Evolutionary conservation across 305 asterid species (phyloP).

Genomic region (Coffea humblotiana): DNA sequence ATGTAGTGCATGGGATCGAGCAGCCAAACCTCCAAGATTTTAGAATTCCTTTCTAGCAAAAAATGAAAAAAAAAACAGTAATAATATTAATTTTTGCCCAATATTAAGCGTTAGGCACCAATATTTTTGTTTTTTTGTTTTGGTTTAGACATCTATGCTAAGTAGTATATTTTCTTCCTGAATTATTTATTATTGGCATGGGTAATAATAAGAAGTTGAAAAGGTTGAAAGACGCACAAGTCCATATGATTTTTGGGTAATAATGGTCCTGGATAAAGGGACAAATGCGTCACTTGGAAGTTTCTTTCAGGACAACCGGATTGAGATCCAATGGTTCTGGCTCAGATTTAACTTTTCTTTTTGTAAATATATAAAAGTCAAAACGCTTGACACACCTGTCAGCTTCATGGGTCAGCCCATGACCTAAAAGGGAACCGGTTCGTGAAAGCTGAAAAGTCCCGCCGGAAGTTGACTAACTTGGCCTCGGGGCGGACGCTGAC

Average conservation of each 20-base stretch:
- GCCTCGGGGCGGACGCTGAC: conserved; percentile 5
- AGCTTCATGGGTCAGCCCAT: conserved; percentile 27
- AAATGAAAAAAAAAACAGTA: neutral
- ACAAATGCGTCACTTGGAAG: conserved; percentile 31
- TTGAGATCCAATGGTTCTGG: conserved; percentile 17
- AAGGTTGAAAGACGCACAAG: neutral
- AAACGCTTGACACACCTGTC: conserved; percentile 30
- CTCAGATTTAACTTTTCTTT: conserved; percentile 28
- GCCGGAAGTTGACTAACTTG: conserved; percentile 22
- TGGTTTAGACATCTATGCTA: neutral
- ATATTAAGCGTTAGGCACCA: neutral
- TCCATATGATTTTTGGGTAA: neutral
- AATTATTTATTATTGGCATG: neutral
- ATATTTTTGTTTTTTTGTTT: neutral
- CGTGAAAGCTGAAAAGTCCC: neutral
- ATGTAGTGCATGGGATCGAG: neutral
- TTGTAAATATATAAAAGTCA: conserved; percentile 32
- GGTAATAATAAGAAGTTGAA: neutral
- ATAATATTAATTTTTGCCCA: neutral
- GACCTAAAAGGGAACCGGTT: neutral
- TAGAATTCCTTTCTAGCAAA: neutral
- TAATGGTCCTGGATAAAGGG: neutral
- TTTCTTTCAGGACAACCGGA: conserved; percentile 25
- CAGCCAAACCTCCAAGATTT: neutral
- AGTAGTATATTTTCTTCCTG: neutral